Evolutionary conservation across 345 rosid genomes (phyloP), one percentile per base, ranked within the genome.

Genomic region (Sonneratia alba): DNA sequence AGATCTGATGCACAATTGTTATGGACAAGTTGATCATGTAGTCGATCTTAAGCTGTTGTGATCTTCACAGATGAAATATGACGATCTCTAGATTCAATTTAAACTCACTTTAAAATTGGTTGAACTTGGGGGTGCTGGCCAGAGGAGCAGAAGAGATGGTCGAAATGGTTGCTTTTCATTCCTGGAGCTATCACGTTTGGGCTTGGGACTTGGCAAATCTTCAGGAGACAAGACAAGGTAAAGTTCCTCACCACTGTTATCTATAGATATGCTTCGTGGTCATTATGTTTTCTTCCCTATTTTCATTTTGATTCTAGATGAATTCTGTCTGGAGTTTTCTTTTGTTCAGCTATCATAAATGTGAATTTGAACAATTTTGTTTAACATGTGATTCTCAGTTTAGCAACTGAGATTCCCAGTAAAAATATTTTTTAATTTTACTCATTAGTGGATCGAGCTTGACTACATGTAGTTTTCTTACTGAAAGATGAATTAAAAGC

Each of bases 131-230:
- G 56, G 36, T 68, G 36, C 15, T 63, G 55, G 72, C 11, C 59
- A 37, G 79, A 80, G 75, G 63, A 81, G 74, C 75, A 85, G 34
- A 82, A 80, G 21, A 77, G 78, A 55, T 88, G 87, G 97, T 79
- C 96, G 57, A 82, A 79, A 36, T 81, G 91, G 83, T 75, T 92
- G 67, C 81, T 95, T 70, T 95, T 95, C 78, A 71, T 95, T 68
- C 98, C 98, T 67, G 99, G 97, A 73, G 96, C 89, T 66, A 82
- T 92, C 71, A 80, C 94, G 66, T 95, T 95, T 72, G 97, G 98
- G 43, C 99, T 95, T 63, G 99, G 99, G 15, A 88, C 96, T 77
- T 95, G 99, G 99, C 99, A 95, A 83, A 83, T 95, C 66, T 72
- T 90, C 70, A 85, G 99, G 83, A 85, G 99, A 72, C 90, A 86